These are phyloP conservation scores for Talaromyces pinophilus DNA, from an alignment of 2,329 filamentous ascomycete genomes.

Conservation along the genomic window DNA sequence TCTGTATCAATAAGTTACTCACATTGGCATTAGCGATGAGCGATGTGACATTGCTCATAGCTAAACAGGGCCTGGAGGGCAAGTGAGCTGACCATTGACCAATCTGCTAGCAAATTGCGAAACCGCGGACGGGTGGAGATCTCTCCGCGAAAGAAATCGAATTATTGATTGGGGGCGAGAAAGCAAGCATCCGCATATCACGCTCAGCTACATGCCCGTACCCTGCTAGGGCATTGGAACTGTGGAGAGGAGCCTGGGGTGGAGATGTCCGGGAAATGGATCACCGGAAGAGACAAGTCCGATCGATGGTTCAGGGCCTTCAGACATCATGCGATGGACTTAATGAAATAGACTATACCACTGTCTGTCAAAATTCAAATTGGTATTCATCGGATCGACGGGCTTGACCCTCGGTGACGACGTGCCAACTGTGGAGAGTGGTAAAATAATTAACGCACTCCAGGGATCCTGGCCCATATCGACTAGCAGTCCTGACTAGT, in stretches of 20 bases:
- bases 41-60: neutral
- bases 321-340: neutral
- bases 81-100: neutral
- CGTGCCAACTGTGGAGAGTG: neutral
- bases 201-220: too few species aligned
- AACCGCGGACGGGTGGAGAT: constrained; percentile 14
- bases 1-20: neutral
- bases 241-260: neutral
- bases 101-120: neutral
- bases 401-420: neutral
- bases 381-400: neutral
- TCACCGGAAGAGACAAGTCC: constrained; percentile 3
- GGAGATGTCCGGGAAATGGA: constrained; percentile 9
- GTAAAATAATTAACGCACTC: neutral
- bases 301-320: neutral
- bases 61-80: neutral
- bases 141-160: neutral
- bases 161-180: neutral
- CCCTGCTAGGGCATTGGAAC: too few species aligned
- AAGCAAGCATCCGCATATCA: neutral
- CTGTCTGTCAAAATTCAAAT: neutral
- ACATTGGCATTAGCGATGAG: too few species aligned
- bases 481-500: neutral
- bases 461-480: neutral
- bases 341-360: neutral